phyloP scores from a whole-genome alignment of 2,329 filamentous ascomycete genomes.

The Aspergillus jensenii region DNA sequence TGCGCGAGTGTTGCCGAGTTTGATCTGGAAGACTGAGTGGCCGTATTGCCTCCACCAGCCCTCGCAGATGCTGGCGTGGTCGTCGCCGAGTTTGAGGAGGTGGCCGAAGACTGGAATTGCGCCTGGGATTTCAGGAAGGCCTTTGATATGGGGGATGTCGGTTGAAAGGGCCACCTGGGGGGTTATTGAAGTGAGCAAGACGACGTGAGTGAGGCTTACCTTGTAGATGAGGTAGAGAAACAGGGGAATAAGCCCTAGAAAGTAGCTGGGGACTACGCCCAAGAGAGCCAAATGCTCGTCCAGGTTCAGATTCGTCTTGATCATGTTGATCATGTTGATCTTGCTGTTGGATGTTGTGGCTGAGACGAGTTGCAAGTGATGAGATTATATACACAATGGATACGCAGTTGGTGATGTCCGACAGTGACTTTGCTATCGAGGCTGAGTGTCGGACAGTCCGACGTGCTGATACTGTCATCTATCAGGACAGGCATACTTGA shows the following conservation, averaged over 20 bases:
- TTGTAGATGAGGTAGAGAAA: background rate
- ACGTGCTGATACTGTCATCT: no score
- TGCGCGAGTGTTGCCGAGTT: conserved; percentile 51
- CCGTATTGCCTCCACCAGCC: conserved; percentile 58
- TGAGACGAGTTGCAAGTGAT: no score
- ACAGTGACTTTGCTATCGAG: no score
- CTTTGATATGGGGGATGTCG: conserved; percentile 57
- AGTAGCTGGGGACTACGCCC: no score
- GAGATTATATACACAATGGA: no score
- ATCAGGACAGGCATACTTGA: no score
- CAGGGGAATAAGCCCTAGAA: background rate
- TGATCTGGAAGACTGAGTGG: conserved; percentile 56
- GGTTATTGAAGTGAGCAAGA: background rate
- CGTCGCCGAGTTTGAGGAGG: conserved; percentile 55
- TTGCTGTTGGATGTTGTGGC: no score
- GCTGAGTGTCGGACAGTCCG: no score
- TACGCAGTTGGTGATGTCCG: no score
- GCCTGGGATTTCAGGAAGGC: conserved; percentile 58
- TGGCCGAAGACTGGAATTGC: conserved; percentile 58
- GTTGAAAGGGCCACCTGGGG: conserved; percentile 30
- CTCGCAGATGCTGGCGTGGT: conserved; percentile 54
- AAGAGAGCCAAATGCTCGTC: no score
- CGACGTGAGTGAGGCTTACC: background rate
- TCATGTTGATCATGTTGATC: no score
- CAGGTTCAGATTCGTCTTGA: no score